Evolutionary conservation across 179 eudicot species (phyloP).

Genomic region (Silene noctiflora): DNA sequence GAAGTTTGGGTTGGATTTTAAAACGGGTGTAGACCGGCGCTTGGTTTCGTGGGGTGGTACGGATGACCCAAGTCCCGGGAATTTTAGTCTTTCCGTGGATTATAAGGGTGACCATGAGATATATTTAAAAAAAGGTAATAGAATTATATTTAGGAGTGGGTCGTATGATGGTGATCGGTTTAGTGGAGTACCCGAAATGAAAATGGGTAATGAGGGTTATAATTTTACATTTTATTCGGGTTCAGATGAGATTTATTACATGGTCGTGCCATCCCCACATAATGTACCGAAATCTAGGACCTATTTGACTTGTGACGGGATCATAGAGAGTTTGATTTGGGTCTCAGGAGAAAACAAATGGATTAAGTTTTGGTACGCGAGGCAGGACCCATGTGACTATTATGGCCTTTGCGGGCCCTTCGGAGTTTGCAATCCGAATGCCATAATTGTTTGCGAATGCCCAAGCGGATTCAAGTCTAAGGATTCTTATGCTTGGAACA

Average conservation of each 20-base stretch:
- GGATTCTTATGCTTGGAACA: conserved; percentile 15
- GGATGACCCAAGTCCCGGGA: conserved; percentile 44
- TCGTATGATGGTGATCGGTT: conserved; percentile 8
- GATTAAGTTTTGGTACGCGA: conserved; percentile 18
- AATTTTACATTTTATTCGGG: conserved; percentile 2
- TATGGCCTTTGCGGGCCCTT: conserved; percentile 33
- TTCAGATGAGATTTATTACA: conserved; percentile 30
- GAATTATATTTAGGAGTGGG: background rate
- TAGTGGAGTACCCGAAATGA: conserved; percentile 11
- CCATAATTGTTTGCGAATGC: conserved; percentile 23
- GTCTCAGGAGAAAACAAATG: conserved; percentile 9
- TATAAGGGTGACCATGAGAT: conserved; percentile 29
- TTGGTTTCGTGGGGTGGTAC: conserved; percentile 38
- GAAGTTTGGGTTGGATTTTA: conserved; percentile 39
- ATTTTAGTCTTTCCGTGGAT: conserved; percentile 26
- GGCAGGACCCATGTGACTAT: conserved; percentile 30
- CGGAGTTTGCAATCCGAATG: conserved; percentile 25
- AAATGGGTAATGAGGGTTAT: background rate
- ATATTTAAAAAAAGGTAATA: background rate
- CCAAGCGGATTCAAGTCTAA: conserved; percentile 31
- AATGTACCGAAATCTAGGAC: background rate
- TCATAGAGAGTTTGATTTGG: conserved; percentile 24
- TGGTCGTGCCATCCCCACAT: background rate
- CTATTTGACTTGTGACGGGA: conserved; percentile 10
- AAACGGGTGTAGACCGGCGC: conserved; percentile 28